Conservation (phyloP, 345 rosid species). For the Salix arbutifolia region DNA sequence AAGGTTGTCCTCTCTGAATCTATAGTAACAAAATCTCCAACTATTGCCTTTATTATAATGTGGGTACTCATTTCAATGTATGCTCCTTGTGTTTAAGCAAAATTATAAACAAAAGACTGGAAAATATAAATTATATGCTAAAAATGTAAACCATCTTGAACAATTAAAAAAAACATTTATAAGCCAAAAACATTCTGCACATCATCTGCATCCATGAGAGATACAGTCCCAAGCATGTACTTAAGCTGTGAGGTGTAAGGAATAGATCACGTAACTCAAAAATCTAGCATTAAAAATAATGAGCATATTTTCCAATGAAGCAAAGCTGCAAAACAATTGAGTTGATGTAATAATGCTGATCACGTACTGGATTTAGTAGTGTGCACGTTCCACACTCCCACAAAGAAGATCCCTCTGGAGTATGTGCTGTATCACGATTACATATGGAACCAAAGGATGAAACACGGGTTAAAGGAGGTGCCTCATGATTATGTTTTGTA, state of each 20-base stretch:
- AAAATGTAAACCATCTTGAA: not conserved
- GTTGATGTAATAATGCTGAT: not conserved
- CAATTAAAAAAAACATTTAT: not conserved
- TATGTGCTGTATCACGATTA: slow-evolving; percentile 25
- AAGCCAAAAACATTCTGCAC: not conserved
- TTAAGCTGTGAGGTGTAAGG: not conserved
- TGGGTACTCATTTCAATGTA: not conserved
- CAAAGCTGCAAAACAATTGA: not conserved
- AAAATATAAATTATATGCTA: not conserved
- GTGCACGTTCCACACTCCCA: slow-evolving; percentile 82
- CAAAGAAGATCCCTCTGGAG: slow-evolving; percentile 32
- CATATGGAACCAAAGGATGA: slow-evolving; percentile 19
- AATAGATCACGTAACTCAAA: not conserved
- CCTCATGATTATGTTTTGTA: slow-evolving; percentile 7
- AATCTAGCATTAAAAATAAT: not conserved
- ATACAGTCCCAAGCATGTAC: not conserved
- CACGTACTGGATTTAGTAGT: slow-evolving; percentile 73
- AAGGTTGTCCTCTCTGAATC: not conserved
- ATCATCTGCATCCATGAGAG: not conserved
- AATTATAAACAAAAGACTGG: not conserved
- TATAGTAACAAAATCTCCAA: not conserved
- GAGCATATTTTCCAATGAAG: not conserved
- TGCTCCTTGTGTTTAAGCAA: too few relatives aligned
- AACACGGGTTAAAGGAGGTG: slow-evolving; percentile 15
- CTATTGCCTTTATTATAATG: not conserved